Evolutionary conservation across 768 basidiomycete genomes (phyloP).

Genomic region (Amanita thiersii): DNA sequence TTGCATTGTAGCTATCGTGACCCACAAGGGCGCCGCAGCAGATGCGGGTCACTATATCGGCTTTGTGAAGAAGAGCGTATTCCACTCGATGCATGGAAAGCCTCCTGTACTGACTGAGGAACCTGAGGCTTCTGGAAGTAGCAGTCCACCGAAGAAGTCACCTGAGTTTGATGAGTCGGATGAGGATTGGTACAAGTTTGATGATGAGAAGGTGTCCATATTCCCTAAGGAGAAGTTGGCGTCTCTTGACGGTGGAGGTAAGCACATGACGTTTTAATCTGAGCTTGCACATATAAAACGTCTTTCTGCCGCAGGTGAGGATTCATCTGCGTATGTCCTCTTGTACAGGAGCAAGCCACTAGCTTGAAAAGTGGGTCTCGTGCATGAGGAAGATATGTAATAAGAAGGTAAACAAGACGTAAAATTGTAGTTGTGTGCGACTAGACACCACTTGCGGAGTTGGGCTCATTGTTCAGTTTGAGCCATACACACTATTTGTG

Average conservation of each 20-base stretch:
- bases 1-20: conserved; percentile 65
- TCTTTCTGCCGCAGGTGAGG: conserved; percentile 35
- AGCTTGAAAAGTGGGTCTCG: conserved; percentile 8
- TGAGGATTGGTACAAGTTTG: conserved; percentile 93
- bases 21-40: conserved; percentile 93
- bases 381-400: background rate
- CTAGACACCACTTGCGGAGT: no score
- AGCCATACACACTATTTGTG: no score
- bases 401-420: no score
- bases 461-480: no score
- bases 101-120: conserved; percentile 13
- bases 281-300: background rate
- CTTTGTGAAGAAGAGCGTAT: conserved; percentile 74
- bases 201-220: conserved; percentile 87
- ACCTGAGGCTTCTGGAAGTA: conserved; percentile 12
- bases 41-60: conserved; percentile 96
- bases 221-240: conserved; percentile 81
- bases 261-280: conserved; percentile 8
- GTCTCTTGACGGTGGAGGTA: conserved; percentile 81
- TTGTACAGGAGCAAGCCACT: conserved; percentile 64
- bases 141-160: conserved; percentile 11
- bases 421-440: no score
- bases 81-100: conserved; percentile 34
- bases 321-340: conserved; percentile 84
- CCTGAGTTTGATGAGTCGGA: conserved; percentile 49